Percentiles rank a stretch among this genome's conserved stretches.
Evolutionary conservation across 1,139 yeast genomes (phyloP).

Genomic region (Arxiozyma slooffiae): DNA sequence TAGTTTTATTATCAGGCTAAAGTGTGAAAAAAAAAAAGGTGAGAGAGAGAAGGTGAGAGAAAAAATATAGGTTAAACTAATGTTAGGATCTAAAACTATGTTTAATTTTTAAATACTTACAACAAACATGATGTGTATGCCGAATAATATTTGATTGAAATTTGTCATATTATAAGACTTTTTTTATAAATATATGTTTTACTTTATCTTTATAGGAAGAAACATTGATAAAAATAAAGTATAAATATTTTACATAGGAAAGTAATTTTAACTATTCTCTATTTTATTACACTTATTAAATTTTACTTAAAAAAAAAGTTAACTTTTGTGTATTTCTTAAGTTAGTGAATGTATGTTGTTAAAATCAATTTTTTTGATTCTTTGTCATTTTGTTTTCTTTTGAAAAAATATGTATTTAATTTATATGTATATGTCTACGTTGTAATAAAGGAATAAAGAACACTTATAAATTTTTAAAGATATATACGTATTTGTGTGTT

Average conservation of each 20-base stretch:
- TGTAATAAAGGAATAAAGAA: too few species aligned
- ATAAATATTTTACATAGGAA: not conserved
- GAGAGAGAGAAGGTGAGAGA: too few species aligned
- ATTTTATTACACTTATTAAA: not conserved
- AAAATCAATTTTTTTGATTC: not conserved
- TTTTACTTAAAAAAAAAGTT: too few species aligned
- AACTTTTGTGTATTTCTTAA: not conserved
- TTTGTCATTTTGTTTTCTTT: too few species aligned
- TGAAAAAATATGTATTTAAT: too few species aligned
- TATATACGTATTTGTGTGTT: too few species aligned
- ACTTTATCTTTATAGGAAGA: not conserved
- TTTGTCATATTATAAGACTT: not conserved
- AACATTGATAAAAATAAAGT: not conserved
- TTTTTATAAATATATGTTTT: not conserved
- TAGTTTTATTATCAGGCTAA: not conserved
- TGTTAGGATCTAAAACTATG: not conserved
- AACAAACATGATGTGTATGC: conserved; percentile 3
- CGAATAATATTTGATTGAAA: not conserved
- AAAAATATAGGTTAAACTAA: too few species aligned
- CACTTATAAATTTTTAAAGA: too few species aligned
- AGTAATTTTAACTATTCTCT: not conserved
- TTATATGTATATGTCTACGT: too few species aligned
- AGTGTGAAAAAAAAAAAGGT: not conserved
- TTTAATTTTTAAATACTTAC: not conserved
- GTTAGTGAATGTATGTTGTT: too few species aligned